A percentile compares a stretch with the other conserved stretches of the same genome.
Evolutionary conservation across 1,284 basidiomycete genomes (phyloP).

Genomic region (Ganoderma sinense): DNA sequence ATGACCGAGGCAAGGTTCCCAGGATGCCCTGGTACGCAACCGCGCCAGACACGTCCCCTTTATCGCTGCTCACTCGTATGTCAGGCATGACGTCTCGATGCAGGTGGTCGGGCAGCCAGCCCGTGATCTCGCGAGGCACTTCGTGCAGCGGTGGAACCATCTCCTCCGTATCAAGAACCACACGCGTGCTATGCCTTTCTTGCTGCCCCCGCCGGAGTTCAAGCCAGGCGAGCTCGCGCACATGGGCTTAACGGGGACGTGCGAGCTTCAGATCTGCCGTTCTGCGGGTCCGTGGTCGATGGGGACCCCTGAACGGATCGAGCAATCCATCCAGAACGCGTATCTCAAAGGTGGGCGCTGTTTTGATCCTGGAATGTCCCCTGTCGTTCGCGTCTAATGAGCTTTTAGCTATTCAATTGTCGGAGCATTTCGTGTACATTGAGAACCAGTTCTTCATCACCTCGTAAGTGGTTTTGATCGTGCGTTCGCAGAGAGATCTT

Average conservation of each 20-base stretch:
- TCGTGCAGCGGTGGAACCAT: slow-evolving; percentile 95
- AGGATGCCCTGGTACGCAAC: slow-evolving; percentile 92
- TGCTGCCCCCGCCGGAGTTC: slow-evolving; percentile 95
- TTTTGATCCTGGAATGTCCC: neutral
- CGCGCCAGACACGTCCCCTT: neutral
- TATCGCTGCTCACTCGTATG: neutral
- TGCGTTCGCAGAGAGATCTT: neutral
- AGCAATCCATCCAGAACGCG: slow-evolving; percentile 95
- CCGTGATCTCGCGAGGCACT: slow-evolving; percentile 94
- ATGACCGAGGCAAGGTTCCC: slow-evolving; percentile 88
- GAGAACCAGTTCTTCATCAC: slow-evolving; percentile 99
- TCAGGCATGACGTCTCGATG: slow-evolving; percentile 94
- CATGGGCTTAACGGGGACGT: slow-evolving; percentile 92
- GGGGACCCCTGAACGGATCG: slow-evolving; percentile 86
- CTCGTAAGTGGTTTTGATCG: slow-evolving; percentile 61
- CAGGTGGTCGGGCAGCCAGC: slow-evolving; percentile 98
- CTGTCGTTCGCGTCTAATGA: neutral
- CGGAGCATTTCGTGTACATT: slow-evolving; percentile 93
- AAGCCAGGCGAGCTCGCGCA: slow-evolving; percentile 82
- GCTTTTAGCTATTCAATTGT: slow-evolving; percentile 86
- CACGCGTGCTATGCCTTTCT: slow-evolving; percentile 90
- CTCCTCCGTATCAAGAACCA: slow-evolving; percentile 96
- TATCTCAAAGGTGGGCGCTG: slow-evolving; percentile 80
- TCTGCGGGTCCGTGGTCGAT: slow-evolving; percentile 97
- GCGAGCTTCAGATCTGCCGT: slow-evolving; percentile 96